Evolutionary conservation across 495 filamentous ascomycete species (phyloP).

Genomic region (Cercophora sp.): DNA sequence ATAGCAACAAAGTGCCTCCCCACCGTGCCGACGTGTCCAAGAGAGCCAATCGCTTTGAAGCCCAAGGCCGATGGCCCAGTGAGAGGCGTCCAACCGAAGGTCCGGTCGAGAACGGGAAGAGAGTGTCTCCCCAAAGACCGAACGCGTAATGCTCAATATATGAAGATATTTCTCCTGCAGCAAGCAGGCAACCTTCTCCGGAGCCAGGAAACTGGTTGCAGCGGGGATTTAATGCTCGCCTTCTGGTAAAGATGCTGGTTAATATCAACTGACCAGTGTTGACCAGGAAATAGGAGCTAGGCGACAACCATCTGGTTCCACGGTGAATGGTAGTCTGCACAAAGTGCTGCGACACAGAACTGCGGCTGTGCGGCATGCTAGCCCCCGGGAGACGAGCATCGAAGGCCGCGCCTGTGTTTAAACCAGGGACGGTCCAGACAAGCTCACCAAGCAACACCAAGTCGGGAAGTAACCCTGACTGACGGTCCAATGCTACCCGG

Average conservation of each 20-base stretch:
- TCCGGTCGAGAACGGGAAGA: conserved; percentile 17
- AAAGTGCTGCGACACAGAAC: too few species aligned
- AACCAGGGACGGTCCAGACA: background rate
- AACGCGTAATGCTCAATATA: conserved; percentile 36
- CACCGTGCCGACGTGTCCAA: conserved; percentile 17
- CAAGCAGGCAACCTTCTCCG: conserved; percentile 15
- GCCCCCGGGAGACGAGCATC: too few species aligned
- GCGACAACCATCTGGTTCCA: too few species aligned
- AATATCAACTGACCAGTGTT: conserved; percentile 17
- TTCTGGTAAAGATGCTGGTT: conserved; percentile 31
- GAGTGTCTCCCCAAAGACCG: conserved; percentile 15
- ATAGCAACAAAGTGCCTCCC: conserved; percentile 27
- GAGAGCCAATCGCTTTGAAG: conserved; percentile 23
- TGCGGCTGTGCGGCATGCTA: too few species aligned
- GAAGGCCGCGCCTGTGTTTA: too few species aligned
- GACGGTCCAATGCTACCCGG: too few species aligned
- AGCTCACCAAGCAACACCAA: too few species aligned
- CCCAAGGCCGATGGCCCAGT: conserved; percentile 14
- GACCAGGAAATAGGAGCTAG: conserved; percentile 25
- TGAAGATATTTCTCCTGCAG: conserved; percentile 15
- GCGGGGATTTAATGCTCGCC: conserved; percentile 23
- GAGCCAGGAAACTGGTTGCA: conserved; percentile 24
- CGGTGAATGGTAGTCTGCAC: too few species aligned
- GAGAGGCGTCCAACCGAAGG: conserved; percentile 18
- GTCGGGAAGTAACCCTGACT: too few species aligned